A percentile compares a stretch with the other conserved stretches of the same genome.
These are phyloP conservation scores for Flaveria trinervia DNA, from an alignment of 129 eudicot species.

Conservation along the genomic window DNA sequence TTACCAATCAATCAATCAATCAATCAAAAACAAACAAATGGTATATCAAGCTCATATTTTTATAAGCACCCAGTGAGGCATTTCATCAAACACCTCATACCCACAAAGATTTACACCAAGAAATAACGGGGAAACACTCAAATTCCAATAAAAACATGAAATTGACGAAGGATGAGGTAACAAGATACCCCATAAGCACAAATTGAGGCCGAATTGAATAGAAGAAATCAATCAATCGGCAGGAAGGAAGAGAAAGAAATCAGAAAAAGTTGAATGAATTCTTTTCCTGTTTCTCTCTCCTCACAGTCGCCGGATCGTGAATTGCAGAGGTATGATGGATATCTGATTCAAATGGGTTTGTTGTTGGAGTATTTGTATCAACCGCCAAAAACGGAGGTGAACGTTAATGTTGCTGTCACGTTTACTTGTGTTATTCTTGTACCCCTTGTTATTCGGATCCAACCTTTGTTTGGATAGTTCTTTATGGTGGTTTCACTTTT, in stretches of 20 bases:
- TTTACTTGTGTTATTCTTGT: background rate
- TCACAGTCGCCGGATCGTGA: conserved; percentile 32
- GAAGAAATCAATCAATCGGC: background rate
- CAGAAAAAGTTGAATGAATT: conserved; percentile 29
- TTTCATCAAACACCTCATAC: background rate
- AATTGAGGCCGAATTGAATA: background rate
- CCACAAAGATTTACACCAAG: background rate
- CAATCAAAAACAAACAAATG: background rate
- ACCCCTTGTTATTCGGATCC: background rate
- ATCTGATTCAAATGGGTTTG: conserved; percentile 29
- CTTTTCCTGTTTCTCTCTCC: conserved; percentile 44
- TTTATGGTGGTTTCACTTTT: too few relatives aligned
- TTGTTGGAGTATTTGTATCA: conserved; percentile 26
- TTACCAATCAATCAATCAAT: too few relatives aligned
- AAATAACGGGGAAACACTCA: background rate
- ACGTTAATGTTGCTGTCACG: conserved; percentile 1
- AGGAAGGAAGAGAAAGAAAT: conserved; percentile 40
- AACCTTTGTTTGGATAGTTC: too few relatives aligned
- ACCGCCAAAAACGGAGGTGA: conserved; percentile 29
- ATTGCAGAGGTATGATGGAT: conserved; percentile 21
- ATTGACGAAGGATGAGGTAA: background rate
- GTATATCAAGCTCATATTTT: background rate
- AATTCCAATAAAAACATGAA: background rate
- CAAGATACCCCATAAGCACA: conserved; percentile 34
- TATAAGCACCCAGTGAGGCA: background rate